Base-by-base conservation (phyloP, 1,284 basidiomycete genomes). In the Melampsora larici-populina region DNA sequence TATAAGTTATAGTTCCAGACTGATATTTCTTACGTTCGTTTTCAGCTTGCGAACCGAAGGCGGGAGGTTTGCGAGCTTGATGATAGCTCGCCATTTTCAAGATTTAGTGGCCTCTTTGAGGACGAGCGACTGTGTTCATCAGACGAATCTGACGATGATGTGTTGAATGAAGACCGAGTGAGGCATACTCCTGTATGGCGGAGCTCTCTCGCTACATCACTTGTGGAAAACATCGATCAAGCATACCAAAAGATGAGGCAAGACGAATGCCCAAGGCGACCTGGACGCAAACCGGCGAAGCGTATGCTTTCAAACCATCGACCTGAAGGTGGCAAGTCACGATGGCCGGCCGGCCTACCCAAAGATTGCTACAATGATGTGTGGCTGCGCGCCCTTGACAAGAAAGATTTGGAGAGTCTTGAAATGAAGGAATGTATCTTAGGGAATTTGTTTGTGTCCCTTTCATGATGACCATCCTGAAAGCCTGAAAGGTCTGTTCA, bases 151-250 rank as follows among this genome's bases (percentile, higher is more conserved):
- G 21, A 6, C 6, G 11, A 49, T 4, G 68, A 70, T 58, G 3
- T 11, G 26, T n/a, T 17, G n/a, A 36, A 55, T 24, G 26, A 70
- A 7, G 40, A 31, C 9, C 51, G 68, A 58, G 40, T 70, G n/a
- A 55, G 49, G 60, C 68, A 70, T 55, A 24, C 29, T 24, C 49
- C 68, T 36, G 31, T 70, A 36, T 70, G 68, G 68, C 48, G 68
- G 8, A 70, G 68, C 60, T 18, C 29, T 13, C 9, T 17, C 1
- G 46, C 46, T n/a, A 69, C 67, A 18, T 26, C 67, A 7, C 46
- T 70, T 31, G 26, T 31, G 8, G 68, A 70, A 49, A 21, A 26
- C 36, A 24, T 70, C 40, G 68, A 70, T 18, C 13, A 33, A 9
- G 24, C 24, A 43, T 8, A 36, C 26, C 46, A 55, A 43, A 43